Conservation (phyloP, 1,139 yeast genomes). For the Yamadazyma diospyri region DNA sequence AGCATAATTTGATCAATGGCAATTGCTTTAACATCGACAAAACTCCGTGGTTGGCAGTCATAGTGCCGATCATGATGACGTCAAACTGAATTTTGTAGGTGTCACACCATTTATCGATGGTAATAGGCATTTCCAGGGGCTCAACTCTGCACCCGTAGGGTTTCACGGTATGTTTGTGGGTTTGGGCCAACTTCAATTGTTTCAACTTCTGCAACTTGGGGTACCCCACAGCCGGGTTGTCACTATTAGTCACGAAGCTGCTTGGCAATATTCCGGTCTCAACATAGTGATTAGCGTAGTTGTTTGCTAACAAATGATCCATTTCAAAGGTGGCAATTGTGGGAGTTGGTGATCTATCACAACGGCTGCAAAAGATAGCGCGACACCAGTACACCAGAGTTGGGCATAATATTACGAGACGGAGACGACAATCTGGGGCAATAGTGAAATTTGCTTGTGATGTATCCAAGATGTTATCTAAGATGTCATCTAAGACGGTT, state of each 20-base stretch:
- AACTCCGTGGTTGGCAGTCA: slow-evolving; percentile 67
- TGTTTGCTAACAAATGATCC: slow-evolving; percentile 39
- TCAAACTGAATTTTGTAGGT: slow-evolving; percentile 65
- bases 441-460: too few species aligned
- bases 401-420: too few species aligned
- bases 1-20: slow-evolving; percentile 70
- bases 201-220: slow-evolving; percentile 74
- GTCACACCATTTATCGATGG: slow-evolving; percentile 58
- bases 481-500: too few species aligned
- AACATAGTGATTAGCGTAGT: slow-evolving; percentile 67
- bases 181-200: slow-evolving; percentile 54
- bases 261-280: slow-evolving; percentile 60
- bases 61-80: slow-evolving; percentile 87
- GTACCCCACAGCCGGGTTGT: slow-evolving; percentile 72
- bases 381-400: too few species aligned
- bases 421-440: too few species aligned
- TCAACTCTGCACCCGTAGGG: slow-evolving; percentile 65
- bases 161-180: slow-evolving; percentile 45
- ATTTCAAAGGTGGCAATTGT: not conserved
- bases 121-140: slow-evolving; percentile 51
- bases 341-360: too few species aligned
- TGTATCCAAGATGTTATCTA: too few species aligned
- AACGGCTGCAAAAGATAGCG: too few species aligned
- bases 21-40: slow-evolving; percentile 57
- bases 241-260: slow-evolving; percentile 58